phyloP scores from a whole-genome alignment of 192 early-diverging fungal genomes.

The Coemansia sp. region DNA sequence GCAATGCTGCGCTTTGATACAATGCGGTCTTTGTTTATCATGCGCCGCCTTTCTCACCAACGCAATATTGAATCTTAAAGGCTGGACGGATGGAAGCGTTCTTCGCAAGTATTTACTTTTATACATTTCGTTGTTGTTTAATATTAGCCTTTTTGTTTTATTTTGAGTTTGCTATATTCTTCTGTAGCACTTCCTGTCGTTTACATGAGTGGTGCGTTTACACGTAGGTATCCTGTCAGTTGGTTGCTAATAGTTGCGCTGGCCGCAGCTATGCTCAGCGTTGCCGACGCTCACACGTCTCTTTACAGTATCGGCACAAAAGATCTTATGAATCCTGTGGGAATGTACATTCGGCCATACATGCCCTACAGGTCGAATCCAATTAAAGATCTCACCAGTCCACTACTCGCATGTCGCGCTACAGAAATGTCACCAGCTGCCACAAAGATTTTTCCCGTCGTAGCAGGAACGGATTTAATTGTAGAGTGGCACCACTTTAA shows the following conservation, averaged over 20 bases:
- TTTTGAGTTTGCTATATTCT: too few relatives aligned
- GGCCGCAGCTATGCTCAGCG: background rate
- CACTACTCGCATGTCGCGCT: background rate
- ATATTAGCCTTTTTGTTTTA: too few relatives aligned
- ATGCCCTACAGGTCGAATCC: background rate
- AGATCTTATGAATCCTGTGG: background rate
- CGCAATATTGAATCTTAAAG: too few relatives aligned
- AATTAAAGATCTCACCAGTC: background rate
- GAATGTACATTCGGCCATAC: background rate
- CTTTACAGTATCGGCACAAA: background rate
- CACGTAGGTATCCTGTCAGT: too few relatives aligned
- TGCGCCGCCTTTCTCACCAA: too few relatives aligned
- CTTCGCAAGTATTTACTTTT: too few relatives aligned
- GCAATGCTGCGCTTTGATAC: too few relatives aligned
- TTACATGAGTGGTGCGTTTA: too few relatives aligned
- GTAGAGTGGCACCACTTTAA: slow-evolving; percentile 37
- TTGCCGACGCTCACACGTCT: background rate
- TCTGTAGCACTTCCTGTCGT: too few relatives aligned
- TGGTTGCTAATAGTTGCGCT: background rate
- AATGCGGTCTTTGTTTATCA: too few relatives aligned
- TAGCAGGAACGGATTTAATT: background rate
- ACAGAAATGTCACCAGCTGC: background rate
- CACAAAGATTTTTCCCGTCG: background rate
- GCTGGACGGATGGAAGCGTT: too few relatives aligned
- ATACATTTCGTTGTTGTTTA: too few relatives aligned